Evolutionary conservation across 2,329 filamentous ascomycete species (phyloP), one percentile per base, ranked within the genome.

Genomic region (Oidium heveae): DNA sequence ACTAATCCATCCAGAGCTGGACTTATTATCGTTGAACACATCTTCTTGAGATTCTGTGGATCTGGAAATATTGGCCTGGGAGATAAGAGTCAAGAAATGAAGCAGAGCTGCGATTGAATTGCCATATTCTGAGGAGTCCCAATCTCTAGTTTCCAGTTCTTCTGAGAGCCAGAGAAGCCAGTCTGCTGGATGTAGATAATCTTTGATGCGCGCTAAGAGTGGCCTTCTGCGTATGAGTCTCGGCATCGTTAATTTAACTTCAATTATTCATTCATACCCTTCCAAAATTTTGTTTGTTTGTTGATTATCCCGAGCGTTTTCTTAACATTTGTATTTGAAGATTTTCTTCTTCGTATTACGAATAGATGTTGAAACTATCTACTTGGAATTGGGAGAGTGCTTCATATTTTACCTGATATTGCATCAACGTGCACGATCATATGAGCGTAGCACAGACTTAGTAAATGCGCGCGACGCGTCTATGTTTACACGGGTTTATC

Each of bases 91-190:
- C 34, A 82, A 61, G 43, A 94, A 69, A 67, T 96, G 96, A 62
- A 88, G 71, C 0, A 66, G 74, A 32, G 94, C 61, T 5, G 87
- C 89, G 18, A 94, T 70, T 53, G 85, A 80, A 5, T 79, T 76
- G 28, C 86, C 84, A 66, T 86, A 82, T 37, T 79, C 70, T 60
- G 84, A 82, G 20, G 89, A 86, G 61, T 95, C 85, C 80, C 87
- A 93, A 62, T 94, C 85, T 64, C 83, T 81, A 32, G 86, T 86
- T 65, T 95, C 88, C 57, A 98, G 75, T 68, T 94, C 86, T 66
- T 96, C 89, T 0, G 86, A 93, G 1, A 94, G 68, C 84, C 86
- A 94, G 18, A 98, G 77, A 54, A 91, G 70, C 63, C 89, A 84
- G 68, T 98, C 91, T 70, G 84, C 82, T 2, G 86, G 86, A 64